Percentiles rank a stretch among this genome's conserved stretches.
Evolutionary conservation across 768 basidiomycete genomes (phyloP).

Genomic region (Lentinula guzmanii): DNA sequence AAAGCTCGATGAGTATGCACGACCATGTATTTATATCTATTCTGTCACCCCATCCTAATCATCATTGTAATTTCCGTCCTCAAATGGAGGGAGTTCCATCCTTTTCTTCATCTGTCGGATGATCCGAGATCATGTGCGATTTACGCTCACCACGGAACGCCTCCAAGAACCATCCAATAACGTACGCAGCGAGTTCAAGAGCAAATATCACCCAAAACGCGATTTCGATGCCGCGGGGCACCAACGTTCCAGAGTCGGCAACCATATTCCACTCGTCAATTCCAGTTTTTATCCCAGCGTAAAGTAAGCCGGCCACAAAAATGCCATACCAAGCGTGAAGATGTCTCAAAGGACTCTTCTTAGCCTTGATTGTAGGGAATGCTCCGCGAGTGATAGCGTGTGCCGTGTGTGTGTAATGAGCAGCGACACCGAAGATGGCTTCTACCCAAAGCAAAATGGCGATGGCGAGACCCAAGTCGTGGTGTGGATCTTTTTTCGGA

Average conservation of each 20-base stretch:
- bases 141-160: conserved; percentile 5
- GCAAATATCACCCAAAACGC: conserved; percentile 13
- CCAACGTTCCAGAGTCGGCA: conserved; percentile 9
- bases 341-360: conserved; percentile 11
- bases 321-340: conserved; percentile 11
- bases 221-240: conserved; percentile 9
- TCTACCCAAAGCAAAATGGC: conserved; percentile 12
- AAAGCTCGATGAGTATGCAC: not conserved
- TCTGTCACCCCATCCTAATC: not conserved
- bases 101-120: not conserved
- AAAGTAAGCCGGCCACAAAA: conserved; percentile 11
- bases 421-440: conserved; percentile 11
- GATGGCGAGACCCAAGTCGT: conserved; percentile 13
- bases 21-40: not conserved
- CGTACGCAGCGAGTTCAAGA: conserved; percentile 10
- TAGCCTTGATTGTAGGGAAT: conserved; percentile 12
- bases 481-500: conserved; percentile 11
- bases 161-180: conserved; percentile 13
- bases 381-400: not conserved
- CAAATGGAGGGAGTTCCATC: not conserved
- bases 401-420: conserved; percentile 13
- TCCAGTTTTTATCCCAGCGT: conserved; percentile 14
- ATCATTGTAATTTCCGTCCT: not conserved
- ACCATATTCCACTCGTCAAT: conserved; percentile 15
- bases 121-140: not conserved